Conservation (phyloP, 2,329 filamentous ascomycete species). For the Fusarium neocosmosporiellum region DNA sequence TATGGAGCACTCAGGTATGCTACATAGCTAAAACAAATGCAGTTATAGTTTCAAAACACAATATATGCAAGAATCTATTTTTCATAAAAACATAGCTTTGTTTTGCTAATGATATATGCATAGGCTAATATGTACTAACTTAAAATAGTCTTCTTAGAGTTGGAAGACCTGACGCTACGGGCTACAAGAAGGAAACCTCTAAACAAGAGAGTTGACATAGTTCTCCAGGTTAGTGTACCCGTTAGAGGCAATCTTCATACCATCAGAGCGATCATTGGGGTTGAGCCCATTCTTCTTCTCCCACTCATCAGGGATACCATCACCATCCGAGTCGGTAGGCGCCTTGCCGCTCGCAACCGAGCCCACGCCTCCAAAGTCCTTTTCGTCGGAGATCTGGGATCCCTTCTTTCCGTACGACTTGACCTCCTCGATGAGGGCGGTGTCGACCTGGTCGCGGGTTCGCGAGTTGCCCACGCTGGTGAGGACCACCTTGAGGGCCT, state of each 20-base stretch:
- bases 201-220: slow-evolving; percentile 61
- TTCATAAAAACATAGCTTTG: neutral
- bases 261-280: slow-evolving; percentile 52
- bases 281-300: slow-evolving; percentile 57
- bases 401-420: slow-evolving; percentile 58
- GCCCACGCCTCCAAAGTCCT: slow-evolving; percentile 54
- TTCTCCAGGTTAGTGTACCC: slow-evolving; percentile 61
- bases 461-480: slow-evolving; percentile 55
- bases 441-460: slow-evolving; percentile 57
- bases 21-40: neutral
- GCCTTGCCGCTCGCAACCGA: slow-evolving; percentile 52
- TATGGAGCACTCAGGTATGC: neutral
- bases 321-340: slow-evolving; percentile 58
- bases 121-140: neutral
- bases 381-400: slow-evolving; percentile 59
- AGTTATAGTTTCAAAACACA: neutral
- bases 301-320: slow-evolving; percentile 62
- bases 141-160: neutral
- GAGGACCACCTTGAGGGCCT: slow-evolving; percentile 55
- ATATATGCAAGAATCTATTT: neutral
- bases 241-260: slow-evolving; percentile 53
- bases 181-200: neutral
- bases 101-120: neutral
- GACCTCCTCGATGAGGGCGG: slow-evolving; percentile 55
- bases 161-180: neutral